Percentiles rank a stretch among this genome's conserved stretches.
These are phyloP conservation scores for Davidsoniella eucalypti DNA, from an alignment of 2,329 filamentous ascomycete species.

Conservation along the genomic window DNA sequence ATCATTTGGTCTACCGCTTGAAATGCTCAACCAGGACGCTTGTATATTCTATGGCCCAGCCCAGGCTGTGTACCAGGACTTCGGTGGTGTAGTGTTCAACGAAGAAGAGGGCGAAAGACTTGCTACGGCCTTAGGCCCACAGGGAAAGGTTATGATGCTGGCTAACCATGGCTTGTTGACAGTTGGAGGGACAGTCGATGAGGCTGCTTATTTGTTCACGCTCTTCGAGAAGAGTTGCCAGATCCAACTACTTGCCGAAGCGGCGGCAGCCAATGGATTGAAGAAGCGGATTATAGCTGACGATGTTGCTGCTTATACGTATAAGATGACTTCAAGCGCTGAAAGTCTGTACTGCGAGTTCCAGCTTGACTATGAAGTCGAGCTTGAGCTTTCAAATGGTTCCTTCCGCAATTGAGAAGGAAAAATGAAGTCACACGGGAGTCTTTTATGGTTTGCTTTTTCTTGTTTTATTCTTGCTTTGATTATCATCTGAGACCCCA, in stretches of 20 bases:
- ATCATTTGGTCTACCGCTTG: conserved; percentile 41
- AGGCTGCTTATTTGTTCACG: conserved; percentile 53
- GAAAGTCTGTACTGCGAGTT: conserved; percentile 15
- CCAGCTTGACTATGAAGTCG: conserved; percentile 14
- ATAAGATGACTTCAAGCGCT: conserved; percentile 15
- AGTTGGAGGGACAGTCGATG: conserved; percentile 50
- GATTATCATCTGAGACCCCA: too few species aligned
- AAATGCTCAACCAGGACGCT: conserved; percentile 53
- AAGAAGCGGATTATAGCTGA: conserved; percentile 24
- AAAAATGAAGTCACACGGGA: too few species aligned
- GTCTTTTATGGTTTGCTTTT: neutral
- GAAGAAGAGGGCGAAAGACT: conserved; percentile 45
- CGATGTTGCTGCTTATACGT: conserved; percentile 25
- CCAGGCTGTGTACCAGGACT: conserved; percentile 44
- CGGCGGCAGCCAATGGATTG: conserved; percentile 26
- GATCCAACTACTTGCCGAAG: conserved; percentile 49
- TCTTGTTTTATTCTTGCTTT: too few species aligned
- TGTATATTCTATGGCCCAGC: conserved; percentile 41
- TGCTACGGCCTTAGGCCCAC: conserved; percentile 40
- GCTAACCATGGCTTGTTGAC: conserved; percentile 56
- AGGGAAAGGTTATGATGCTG: conserved; percentile 43
- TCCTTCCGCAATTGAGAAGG: conserved; percentile 12
- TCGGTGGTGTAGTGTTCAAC: conserved; percentile 34
- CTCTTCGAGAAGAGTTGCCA: conserved; percentile 51
- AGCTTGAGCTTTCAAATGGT: conserved; percentile 12